Evolutionary conservation across 495 filamentous ascomycete species (phyloP), one percentile per base, ranked within the genome.

Genomic region (Penicillium argentinense): DNA sequence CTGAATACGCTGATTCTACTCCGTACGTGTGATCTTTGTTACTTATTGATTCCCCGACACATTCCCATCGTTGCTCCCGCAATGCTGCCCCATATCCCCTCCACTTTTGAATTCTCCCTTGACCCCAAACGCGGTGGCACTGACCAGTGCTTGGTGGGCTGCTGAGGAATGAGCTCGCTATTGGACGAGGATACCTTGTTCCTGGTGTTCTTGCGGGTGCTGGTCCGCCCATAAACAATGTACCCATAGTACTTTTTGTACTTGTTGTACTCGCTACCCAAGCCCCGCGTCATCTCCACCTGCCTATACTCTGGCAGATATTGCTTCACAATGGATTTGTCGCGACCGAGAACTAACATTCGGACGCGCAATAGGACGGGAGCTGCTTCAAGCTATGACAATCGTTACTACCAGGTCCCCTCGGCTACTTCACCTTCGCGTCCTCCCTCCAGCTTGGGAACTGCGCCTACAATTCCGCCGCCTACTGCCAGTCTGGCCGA

Each of bases 391-490:
- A 25, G 39, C n/a, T 66, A 64, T 24, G 51, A 58, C 13, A 27
- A 41, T 17, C 53, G 54, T 12, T 71, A 59, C 45, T 70, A 68
- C 33, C 56, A 65, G 11, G 57, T 68, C 25, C 66, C 63, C 3
- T 57, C 55, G 9, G 60, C 53, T 5, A 55, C 57, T 18, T 65
- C 64, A 4, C 68, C 64, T 7, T 78, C 79, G 3, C 73, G 80
- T 48, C 71, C 77, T 16, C 60, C 74, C 3, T 85, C 83, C 4
- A 74, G 82, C 23, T 54, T 86, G 13, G 71, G 77, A 19, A 71
- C 65, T 21, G 71, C 72, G 5, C 79, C 82, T 2, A 71, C 63
- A 16, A 77, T 85, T n/a, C 75, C 76, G 2, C 78, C 81, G 16
- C 80, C 80, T 2, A 56, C 67, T 9, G 63, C 65, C 5, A 72